phyloP scores from a whole-genome alignment of 2,329 filamentous ascomycete genomes.

The Truncatella angustata region DNA sequence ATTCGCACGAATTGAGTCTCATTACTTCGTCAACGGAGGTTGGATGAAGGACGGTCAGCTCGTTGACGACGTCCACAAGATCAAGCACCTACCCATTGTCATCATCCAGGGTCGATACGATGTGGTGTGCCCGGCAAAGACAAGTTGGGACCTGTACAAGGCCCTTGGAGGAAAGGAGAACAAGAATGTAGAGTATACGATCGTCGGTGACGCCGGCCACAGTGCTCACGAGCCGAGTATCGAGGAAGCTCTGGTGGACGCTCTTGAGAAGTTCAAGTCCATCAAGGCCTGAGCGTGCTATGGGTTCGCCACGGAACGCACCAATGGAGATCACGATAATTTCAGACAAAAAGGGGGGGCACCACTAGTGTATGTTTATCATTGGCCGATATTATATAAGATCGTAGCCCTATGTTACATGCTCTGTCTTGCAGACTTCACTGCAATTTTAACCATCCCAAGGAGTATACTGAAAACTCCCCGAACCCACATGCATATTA shows the following conservation, averaged over 20 bases:
- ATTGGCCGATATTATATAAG: too few relatives aligned
- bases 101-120: constrained; percentile 47
- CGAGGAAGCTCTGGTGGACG: constrained; percentile 25
- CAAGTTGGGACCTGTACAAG: constrained; percentile 40
- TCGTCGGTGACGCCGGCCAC: constrained; percentile 23
- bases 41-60: constrained; percentile 41
- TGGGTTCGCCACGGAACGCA: too few relatives aligned
- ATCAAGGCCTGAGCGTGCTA: constrained; percentile 12
- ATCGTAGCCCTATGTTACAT: too few relatives aligned
- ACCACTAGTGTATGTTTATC: too few relatives aligned
- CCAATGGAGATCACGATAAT: too few relatives aligned
- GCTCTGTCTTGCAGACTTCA: too few relatives aligned
- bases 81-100: constrained; percentile 26
- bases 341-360: too few relatives aligned
- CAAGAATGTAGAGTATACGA: constrained; percentile 22
- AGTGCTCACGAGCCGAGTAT: constrained; percentile 24
- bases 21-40: constrained; percentile 39
- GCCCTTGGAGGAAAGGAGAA: constrained; percentile 28
- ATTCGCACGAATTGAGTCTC: constrained; percentile 39
- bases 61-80: constrained; percentile 23
- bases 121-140: constrained; percentile 40
- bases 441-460: too few relatives aligned
- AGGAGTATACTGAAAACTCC: too few relatives aligned
- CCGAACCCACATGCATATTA: too few relatives aligned
- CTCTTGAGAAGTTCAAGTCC: constrained; percentile 25